Base-by-base conservation (phyloP, 2,329 filamentous ascomycete species). In the Fusarium praegraminearum region DNA sequence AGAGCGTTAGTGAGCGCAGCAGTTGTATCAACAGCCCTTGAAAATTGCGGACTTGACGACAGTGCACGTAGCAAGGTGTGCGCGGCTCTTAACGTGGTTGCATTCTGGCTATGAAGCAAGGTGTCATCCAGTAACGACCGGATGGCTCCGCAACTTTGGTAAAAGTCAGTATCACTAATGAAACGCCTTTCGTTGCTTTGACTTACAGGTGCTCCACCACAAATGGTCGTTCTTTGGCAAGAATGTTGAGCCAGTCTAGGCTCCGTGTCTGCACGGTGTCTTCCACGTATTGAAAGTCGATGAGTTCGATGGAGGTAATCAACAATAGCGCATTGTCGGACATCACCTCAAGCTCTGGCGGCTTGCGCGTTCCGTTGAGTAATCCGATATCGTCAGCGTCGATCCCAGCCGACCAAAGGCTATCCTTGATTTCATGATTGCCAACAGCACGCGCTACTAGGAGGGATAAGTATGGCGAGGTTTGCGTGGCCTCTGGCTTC, bases 211-310 rank as follows among this genome's bases (percentile, higher is more conserved):
- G 83, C 45, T 86, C 71, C 26, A 90, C 81, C 11, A 91, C 88
- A 10, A 81, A 78, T 4, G 89, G 87, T 24, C 89, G 81, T 22
- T 81, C 81, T 12, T 76, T 72, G 5, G 88, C 88, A 30, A 91
- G 77, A 51, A 85, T 81, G 53, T 86, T 87, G 36, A 92, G 81
- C 87, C 89, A 90, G 18, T 80, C 75, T 5, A 92, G 78, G 18
- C 83, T 86, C 16, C 87, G 83, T 44, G 85, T 84, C 75, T 91
- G 89, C 20, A 89, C 83, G 3, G 82, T 81, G 58, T 91, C 89
- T 60, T 91, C 89, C 10, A 91, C 79, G 60, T 86, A 86, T 58
- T 87, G 85, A 72, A 92, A 91, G 74, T 92, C 90, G 12, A 91
- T 85, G 43, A 91, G 81, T 73, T 87, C 85, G 57, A 91, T 88